These are phyloP conservation scores for Metarhizium sp. DNA, from an alignment of 2,329 filamentous ascomycete genomes.

Conservation along the genomic window DNA sequence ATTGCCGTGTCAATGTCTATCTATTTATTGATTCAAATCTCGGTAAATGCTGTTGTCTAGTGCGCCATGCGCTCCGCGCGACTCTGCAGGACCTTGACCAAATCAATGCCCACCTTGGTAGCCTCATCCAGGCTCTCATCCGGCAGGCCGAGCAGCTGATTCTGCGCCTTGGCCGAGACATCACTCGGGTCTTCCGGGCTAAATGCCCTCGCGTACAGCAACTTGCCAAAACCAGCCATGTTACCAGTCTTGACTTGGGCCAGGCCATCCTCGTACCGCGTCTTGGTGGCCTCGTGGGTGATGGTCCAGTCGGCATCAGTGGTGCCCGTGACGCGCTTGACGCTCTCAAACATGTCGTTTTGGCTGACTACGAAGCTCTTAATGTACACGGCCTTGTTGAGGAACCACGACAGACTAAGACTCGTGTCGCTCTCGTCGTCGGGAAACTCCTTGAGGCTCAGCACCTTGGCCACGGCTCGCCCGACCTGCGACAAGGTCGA, in stretches of 20 bases:
- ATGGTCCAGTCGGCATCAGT: slow-evolving; percentile 49
- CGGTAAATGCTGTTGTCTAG: no score
- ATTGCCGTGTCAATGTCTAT: no score
- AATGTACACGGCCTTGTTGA: no score
- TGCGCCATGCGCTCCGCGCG: no score
- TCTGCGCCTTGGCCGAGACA: slow-evolving; percentile 22
- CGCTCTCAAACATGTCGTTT: slow-evolving; percentile 53
- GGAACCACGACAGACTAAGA: no score
- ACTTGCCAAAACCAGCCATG: slow-evolving; percentile 30
- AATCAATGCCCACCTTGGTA: slow-evolving; percentile 38
- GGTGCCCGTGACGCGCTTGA: slow-evolving; percentile 48
- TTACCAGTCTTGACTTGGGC: slow-evolving; percentile 32
- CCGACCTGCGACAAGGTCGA: slow-evolving; percentile 47
- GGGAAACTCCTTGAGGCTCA: slow-evolving; percentile 39
- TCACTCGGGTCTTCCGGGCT: slow-evolving; percentile 28
- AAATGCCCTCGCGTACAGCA: slow-evolving; percentile 49
- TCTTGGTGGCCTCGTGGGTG: slow-evolving; percentile 27
- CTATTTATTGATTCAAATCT: no score
- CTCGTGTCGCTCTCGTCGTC: slow-evolving; percentile 10
- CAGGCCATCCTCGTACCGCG: slow-evolving; percentile 32
- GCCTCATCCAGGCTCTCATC: slow-evolving; percentile 49
- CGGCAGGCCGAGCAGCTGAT: slow-evolving; percentile 45
- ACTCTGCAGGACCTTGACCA: slow-evolving; percentile 14
- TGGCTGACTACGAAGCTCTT: slow-evolving; percentile 18
- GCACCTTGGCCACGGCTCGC: slow-evolving; percentile 37